These are phyloP conservation scores for Lachancea sp. DNA, from an alignment of 805 yeast genomes.

Conservation along the genomic window DNA sequence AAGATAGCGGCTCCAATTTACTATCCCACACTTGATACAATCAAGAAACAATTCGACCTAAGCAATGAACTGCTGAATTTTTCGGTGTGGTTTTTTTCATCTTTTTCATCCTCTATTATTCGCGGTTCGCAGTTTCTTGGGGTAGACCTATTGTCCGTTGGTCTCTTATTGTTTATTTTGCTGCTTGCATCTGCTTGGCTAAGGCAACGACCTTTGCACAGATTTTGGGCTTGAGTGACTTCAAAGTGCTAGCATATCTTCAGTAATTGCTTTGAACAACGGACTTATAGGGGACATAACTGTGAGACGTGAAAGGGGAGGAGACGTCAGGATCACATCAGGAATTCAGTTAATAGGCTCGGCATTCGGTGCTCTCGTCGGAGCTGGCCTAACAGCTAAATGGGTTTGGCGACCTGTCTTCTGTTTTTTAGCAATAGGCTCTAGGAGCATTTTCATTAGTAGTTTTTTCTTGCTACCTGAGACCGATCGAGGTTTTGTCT, in stretches of 20 bases:
- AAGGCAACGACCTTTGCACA: slow-evolving; percentile 49
- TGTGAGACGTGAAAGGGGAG: slow-evolving; percentile 62
- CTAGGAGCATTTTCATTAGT: slow-evolving; percentile 39
- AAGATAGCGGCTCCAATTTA: slow-evolving; percentile 71
- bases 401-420: slow-evolving; percentile 71
- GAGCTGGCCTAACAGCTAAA: slow-evolving; percentile 37
- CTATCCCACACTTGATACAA: slow-evolving; percentile 66
- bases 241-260: slow-evolving; percentile 72
- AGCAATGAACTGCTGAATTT: slow-evolving; percentile 54
- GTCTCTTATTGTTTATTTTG: slow-evolving; percentile 50
- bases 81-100: slow-evolving; percentile 67
- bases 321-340: slow-evolving; percentile 54
- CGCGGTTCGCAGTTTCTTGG: slow-evolving; percentile 60
- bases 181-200: slow-evolving; percentile 63
- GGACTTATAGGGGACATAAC: slow-evolving; percentile 75
- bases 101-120: slow-evolving; percentile 58
- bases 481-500: slow-evolving; percentile 64
- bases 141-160: slow-evolving; percentile 64
- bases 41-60: slow-evolving; percentile 49
- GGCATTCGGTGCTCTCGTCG: slow-evolving; percentile 74
- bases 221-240: slow-evolving; percentile 59
- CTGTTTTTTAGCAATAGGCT: slow-evolving; percentile 64
- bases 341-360: slow-evolving; percentile 67
- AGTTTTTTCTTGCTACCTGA: slow-evolving; percentile 54
- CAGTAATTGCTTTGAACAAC: slow-evolving; percentile 61